Evolutionary conservation across 306 rosid species (phyloP).

Genomic region (Prunus mume): DNA sequence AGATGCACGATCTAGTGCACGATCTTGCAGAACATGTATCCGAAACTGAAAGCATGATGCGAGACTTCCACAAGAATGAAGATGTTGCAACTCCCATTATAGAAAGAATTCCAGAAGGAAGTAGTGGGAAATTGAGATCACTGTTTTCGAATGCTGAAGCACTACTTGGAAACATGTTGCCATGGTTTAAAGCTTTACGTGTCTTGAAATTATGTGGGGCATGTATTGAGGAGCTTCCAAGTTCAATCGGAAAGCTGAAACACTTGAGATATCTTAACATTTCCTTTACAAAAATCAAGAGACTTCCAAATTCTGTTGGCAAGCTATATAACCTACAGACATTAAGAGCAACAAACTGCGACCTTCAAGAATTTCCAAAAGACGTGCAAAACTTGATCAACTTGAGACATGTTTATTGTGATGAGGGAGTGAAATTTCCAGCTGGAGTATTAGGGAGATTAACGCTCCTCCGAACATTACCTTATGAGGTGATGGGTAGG

Average conservation of each 20-base stretch:
- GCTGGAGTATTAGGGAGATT: too few relatives aligned
- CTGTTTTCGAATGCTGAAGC: too few relatives aligned
- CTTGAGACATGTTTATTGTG: too few relatives aligned
- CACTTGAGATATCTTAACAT: background rate
- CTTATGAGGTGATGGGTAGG: too few relatives aligned
- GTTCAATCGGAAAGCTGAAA: background rate
- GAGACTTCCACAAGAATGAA: too few relatives aligned
- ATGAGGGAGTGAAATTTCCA: accelerated
- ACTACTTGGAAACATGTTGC: background rate
- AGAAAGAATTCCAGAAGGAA: background rate
- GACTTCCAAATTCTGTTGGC: background rate
- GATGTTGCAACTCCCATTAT: background rate
- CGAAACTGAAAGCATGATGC: too few relatives aligned
- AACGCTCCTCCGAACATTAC: accelerated
- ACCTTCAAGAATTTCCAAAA: too few relatives aligned
- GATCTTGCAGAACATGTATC: too few relatives aligned
- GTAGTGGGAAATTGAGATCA: background rate
- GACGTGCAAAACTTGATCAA: too few relatives aligned
- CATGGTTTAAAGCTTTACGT: background rate
- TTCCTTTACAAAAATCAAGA: accelerated
- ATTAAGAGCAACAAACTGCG: too few relatives aligned
- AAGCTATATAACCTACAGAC: background rate
- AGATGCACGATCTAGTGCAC: too few relatives aligned
- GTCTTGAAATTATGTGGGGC: background rate
- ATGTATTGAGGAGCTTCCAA: background rate